Base-by-base conservation (phyloP, 148 eudicot species). In the Linanthus parryae region DNA sequence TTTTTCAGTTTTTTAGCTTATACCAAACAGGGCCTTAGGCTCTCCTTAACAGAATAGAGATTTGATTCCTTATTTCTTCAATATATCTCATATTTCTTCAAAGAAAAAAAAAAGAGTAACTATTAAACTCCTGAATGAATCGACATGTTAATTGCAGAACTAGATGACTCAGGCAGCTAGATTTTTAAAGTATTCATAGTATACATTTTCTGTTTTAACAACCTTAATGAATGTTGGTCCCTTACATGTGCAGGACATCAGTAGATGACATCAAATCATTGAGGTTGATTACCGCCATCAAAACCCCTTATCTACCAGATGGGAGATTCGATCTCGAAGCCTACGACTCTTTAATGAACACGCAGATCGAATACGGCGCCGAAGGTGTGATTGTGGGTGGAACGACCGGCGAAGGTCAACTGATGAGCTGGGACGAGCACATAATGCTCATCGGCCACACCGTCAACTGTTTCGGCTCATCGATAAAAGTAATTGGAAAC, bases 351-450 rank as follows among this genome's bases (percentile, higher is more conserved):
- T 63, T 87, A 57, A 83, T 87, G 31, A 83, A 87, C 52, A 67
- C 73, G 81, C 92, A 87, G 56, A 87, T 87, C 10, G 78, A 75
- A 48, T 33, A 67, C 41, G 92, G 96, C 5, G 88, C 52, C 0
- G 92, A 87, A 42, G 90, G 75, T 24, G 84, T 87, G 29, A 87
- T 87, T 48, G 96, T 87, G 13, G 96, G 96, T 16, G 96, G 96
- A 52, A 87, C 96, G 18, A 83, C 96, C 12, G 96, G 96, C 41
- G 96, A 87, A 74, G 96, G 88, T 14, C 96, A 87, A 43, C 58
- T 87, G 38, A 87, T 87, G 96, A 78, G 88, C 52, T 87, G 96
- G 96, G 96, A 87, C 58, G 96, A 87, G 56, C 96, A 87, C 61
- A 78, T 87, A 14, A 87, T 87, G 92, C 96, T 87, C 33, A 87